phyloP scores from a whole-genome alignment of 352 stramenopile genomes.

The Globisporangium heterothallicum region DNA sequence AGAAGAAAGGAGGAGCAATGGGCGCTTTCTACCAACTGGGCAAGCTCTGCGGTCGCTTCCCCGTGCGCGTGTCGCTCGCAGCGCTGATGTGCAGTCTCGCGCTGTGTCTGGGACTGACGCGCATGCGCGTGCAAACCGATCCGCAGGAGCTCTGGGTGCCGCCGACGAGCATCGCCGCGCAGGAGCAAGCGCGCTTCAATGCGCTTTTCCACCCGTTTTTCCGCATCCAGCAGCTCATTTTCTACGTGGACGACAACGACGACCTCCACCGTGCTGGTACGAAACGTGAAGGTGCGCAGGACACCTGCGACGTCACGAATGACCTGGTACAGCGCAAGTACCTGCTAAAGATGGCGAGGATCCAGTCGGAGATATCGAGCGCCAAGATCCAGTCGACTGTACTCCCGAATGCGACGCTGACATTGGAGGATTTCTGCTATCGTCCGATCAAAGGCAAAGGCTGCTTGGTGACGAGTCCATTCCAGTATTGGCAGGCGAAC shows the following conservation, averaged over 20 bases:
- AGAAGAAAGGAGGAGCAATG: slow-evolving; percentile 20
- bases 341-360: slow-evolving; percentile 49
- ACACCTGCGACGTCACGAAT: slow-evolving; percentile 20
- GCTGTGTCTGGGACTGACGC: slow-evolving; percentile 49
- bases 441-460: slow-evolving; percentile 70
- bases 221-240: slow-evolving; percentile 84
- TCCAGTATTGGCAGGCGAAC: slow-evolving; percentile 78
- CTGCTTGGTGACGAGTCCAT: slow-evolving; percentile 76
- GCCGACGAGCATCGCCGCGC: slow-evolving; percentile 46
- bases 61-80: slow-evolving; percentile 37
- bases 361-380: slow-evolving; percentile 57
- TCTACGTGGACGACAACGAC: slow-evolving; percentile 43
- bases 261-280: too few species aligned
- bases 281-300: not conserved
- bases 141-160: slow-evolving; percentile 82
- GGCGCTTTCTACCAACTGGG: slow-evolving; percentile 51
- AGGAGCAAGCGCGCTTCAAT: slow-evolving; percentile 71
- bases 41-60: slow-evolving; percentile 39
- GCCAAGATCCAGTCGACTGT: slow-evolving; percentile 19
- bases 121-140: slow-evolving; percentile 68
- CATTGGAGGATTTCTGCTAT: slow-evolving; percentile 75
- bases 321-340: slow-evolving; percentile 63
- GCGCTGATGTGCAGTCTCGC: slow-evolving; percentile 44
- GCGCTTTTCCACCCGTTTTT: slow-evolving; percentile 83
- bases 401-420: slow-evolving; percentile 26